Evolutionary conservation across 257 asterid genomes (phyloP).

Genomic region (Eustoma russellianum): DNA sequence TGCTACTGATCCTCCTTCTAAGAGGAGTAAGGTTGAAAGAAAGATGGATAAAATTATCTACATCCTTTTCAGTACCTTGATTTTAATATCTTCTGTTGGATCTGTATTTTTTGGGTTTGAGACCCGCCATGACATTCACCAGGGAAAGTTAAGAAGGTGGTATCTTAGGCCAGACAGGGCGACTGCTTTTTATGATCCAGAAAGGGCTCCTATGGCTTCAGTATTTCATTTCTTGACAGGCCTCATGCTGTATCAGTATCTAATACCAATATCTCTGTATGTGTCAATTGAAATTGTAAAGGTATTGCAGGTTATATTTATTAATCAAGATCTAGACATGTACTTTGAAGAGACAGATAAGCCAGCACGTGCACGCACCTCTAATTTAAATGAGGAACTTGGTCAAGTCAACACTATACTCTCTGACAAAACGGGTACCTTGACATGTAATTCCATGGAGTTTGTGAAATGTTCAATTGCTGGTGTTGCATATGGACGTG

Average conservation of each 20-base stretch:
- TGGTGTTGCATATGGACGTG: constrained; percentile 83
- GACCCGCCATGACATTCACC: constrained; percentile 42
- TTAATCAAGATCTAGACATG: constrained; percentile 81
- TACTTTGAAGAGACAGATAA: constrained; percentile 65
- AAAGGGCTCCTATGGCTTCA: constrained; percentile 49
- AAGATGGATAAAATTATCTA: constrained; percentile 86
- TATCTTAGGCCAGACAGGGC: constrained; percentile 70
- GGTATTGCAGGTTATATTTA: constrained; percentile 72
- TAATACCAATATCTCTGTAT: constrained; percentile 88
- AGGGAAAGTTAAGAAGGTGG: constrained; percentile 65
- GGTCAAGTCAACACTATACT: constrained; percentile 85
- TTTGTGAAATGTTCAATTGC: constrained; percentile 84
- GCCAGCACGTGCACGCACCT: constrained; percentile 93
- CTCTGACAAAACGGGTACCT: constrained; percentile 93
- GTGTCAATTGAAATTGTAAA: constrained; percentile 97
- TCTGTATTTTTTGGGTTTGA: constrained; percentile 77
- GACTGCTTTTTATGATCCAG: constrained; percentile 47
- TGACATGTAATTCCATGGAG: constrained; percentile 95
- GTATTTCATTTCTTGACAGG: constrained; percentile 85
- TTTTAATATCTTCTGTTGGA: constrained; percentile 59
- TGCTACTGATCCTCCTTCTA: constrained; percentile 89
- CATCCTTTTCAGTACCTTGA: constrained; percentile 57
- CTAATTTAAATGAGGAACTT: constrained; percentile 93
- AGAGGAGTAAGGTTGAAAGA: constrained; percentile 84
- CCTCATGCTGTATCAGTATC: constrained; percentile 85